phyloP scores from a whole-genome alignment of 164 flowering plant genomes.

The Stephania cephalantha region DNA sequence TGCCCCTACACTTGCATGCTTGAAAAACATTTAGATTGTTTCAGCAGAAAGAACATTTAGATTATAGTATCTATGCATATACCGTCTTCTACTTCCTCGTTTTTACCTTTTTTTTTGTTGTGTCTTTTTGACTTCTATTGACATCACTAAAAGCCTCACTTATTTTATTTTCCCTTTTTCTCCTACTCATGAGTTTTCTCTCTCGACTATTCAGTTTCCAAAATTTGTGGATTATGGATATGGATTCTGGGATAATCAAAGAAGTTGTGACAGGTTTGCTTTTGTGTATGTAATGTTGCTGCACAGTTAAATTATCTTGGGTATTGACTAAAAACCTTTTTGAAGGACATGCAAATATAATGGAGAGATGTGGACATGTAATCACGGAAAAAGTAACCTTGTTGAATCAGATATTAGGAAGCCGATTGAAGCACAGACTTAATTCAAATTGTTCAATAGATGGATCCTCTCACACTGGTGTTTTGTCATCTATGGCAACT shows the following conservation, averaged over 20 bases:
- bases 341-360: slow-evolving; percentile 52
- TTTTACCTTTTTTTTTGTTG: no score
- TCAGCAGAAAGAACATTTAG: no score
- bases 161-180: background rate
- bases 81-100: no score
- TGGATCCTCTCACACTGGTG: slow-evolving; percentile 32
- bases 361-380: slow-evolving; percentile 52
- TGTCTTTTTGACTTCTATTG: background rate
- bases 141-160: background rate
- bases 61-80: no score
- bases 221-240: slow-evolving; percentile 63
- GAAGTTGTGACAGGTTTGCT: slow-evolving; percentile 55
- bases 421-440: slow-evolving; percentile 31
- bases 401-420: slow-evolving; percentile 38
- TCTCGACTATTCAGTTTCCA: slow-evolving; percentile 46
- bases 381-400: slow-evolving; percentile 47
- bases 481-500: slow-evolving; percentile 56
- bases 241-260: slow-evolving; percentile 46
- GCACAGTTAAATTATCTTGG: background rate
- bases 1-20: no score
- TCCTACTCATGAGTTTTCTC: background rate
- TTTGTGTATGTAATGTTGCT: background rate
- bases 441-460: slow-evolving; percentile 23
- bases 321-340: slow-evolving; percentile 5
- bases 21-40: no score